These are phyloP conservation scores for Hypoxylon sp. DNA, from an alignment of 2,329 filamentous ascomycete genomes.

Conservation along the genomic window DNA sequence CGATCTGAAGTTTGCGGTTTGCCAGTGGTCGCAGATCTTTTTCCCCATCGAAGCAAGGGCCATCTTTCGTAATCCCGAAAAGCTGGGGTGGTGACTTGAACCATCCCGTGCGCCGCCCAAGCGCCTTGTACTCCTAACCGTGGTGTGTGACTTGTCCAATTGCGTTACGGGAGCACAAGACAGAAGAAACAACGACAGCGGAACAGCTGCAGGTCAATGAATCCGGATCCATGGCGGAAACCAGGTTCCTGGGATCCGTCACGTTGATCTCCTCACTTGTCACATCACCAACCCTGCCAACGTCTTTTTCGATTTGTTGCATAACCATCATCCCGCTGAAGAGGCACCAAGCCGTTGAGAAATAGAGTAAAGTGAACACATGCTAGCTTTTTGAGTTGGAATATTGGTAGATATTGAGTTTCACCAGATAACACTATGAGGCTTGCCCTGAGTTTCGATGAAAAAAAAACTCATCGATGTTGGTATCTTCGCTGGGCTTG, in stretches of 20 bases:
- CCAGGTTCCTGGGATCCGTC: slow-evolving; percentile 45
- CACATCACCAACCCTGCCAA: slow-evolving; percentile 42
- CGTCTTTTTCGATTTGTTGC: slow-evolving; percentile 36
- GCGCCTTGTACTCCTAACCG: slow-evolving; percentile 41
- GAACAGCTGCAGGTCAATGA: slow-evolving; percentile 48
- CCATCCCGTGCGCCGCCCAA: slow-evolving; percentile 44
- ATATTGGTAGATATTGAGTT: slow-evolving; percentile 10
- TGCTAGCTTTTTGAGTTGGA: slow-evolving; percentile 4
- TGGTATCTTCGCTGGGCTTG: background rate
- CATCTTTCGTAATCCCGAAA: slow-evolving; percentile 45
- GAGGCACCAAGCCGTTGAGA: slow-evolving; percentile 30
- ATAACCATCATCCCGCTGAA: slow-evolving; percentile 27
- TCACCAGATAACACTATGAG: slow-evolving; percentile 13
- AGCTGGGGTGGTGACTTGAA: slow-evolving; percentile 42
- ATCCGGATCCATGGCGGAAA: slow-evolving; percentile 45
- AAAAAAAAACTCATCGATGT: background rate
- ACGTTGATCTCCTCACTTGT: slow-evolving; percentile 43
- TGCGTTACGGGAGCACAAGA: slow-evolving; percentile 35
- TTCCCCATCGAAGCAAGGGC: slow-evolving; percentile 42
- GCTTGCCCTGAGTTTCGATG: slow-evolving; percentile 14
- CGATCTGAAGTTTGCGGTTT: slow-evolving; percentile 45
- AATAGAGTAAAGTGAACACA: slow-evolving; percentile 9
- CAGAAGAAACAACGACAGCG: slow-evolving; percentile 47
- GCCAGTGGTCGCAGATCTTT: slow-evolving; percentile 42
- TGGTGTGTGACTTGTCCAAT: slow-evolving; percentile 41